Conservation (phyloP, 768 basidiomycete genomes). For the Hypholoma sublateritium region DNA sequence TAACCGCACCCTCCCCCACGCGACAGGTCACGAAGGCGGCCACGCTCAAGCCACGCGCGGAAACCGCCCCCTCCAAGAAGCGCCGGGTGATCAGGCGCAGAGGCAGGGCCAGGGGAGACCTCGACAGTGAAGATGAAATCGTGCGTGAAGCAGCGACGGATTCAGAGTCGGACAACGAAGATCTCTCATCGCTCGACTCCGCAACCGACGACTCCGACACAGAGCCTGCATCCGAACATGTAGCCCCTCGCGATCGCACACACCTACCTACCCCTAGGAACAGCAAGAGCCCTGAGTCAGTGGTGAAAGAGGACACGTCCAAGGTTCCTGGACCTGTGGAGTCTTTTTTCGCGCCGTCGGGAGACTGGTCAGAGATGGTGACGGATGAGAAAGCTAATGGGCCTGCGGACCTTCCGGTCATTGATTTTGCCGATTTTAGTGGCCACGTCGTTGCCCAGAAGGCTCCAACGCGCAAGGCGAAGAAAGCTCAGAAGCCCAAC, state of each 20-base stretch:
- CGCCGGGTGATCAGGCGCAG: slow-evolving; percentile 55
- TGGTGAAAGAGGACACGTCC: slow-evolving; percentile 27
- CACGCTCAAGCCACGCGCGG: slow-evolving; percentile 32
- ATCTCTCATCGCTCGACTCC: slow-evolving; percentile 53
- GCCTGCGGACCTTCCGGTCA: slow-evolving; percentile 69
- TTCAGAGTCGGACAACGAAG: slow-evolving; percentile 66
- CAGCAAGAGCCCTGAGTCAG: slow-evolving; percentile 56
- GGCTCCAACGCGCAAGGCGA: slow-evolving; percentile 37
- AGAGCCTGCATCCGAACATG: slow-evolving; percentile 68
- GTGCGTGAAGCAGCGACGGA: slow-evolving; percentile 71
- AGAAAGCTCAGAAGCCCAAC: slow-evolving; percentile 39
- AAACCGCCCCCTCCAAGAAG: slow-evolving; percentile 35
- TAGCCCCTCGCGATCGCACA: slow-evolving; percentile 46
- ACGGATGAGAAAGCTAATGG: slow-evolving; percentile 67
- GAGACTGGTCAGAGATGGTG: slow-evolving; percentile 87
- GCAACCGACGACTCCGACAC: slow-evolving; percentile 68
- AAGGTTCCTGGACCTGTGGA: slow-evolving; percentile 31
- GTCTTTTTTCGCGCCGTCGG: slow-evolving; percentile 54
- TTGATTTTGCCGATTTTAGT: slow-evolving; percentile 74
- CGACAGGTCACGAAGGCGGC: slow-evolving; percentile 28
- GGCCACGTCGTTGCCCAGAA: slow-evolving; percentile 32
- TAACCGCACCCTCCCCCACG: slow-evolving; percentile 34
- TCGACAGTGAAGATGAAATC: slow-evolving; percentile 79
- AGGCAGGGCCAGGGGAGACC: slow-evolving; percentile 55
- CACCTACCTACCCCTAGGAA: slow-evolving; percentile 66